Conservation (phyloP, 73 alveolate species). For the Blepharisma stoltei region DNA sequence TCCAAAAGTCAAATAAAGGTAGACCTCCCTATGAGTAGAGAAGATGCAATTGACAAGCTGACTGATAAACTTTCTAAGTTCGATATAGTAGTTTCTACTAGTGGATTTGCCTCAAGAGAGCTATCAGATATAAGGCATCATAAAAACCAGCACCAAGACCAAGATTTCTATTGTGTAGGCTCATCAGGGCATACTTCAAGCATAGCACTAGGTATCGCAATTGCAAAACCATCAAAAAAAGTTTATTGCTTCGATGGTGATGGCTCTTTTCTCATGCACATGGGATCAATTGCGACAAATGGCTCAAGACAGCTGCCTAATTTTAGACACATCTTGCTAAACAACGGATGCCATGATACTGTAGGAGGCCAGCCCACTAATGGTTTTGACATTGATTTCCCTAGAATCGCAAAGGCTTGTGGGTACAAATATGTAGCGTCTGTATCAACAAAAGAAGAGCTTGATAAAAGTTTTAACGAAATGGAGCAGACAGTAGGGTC, state of each 20-base stretch:
- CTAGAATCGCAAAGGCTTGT: constrained; percentile 58
- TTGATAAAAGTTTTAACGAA: constrained; percentile 25
- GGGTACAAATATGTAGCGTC: constrained; percentile 68
- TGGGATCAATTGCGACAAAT: constrained; percentile 83
- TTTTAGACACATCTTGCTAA: constrained; percentile 67
- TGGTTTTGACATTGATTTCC: constrained; percentile 56
- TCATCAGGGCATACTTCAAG: constrained; percentile 92
- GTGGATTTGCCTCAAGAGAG: constrained; percentile 90
- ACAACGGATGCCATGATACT: constrained; percentile 87
- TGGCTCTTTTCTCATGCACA: constrained; percentile 90
- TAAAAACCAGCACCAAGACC: constrained; percentile 25
- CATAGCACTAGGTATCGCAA: constrained; percentile 83
- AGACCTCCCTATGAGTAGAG: constrained; percentile 57
- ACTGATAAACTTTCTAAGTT: constrained; percentile 43
- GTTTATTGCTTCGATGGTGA: constrained; percentile 90
- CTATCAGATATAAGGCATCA: constrained; percentile 73
- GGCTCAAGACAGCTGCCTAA: constrained; percentile 62
- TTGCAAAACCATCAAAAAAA: constrained; percentile 51
- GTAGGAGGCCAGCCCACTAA: constrained; percentile 92
- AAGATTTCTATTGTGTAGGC: constrained; percentile 81
- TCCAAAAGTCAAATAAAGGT: constrained; percentile 24
- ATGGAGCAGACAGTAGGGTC: not conserved
- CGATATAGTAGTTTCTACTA: constrained; percentile 66
- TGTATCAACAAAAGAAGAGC: constrained; percentile 54
- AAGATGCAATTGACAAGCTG: constrained; percentile 61